Percentiles rank a stretch among this genome's conserved stretches.
These are phyloP conservation scores for Aureoboletus auriporus DNA, from an alignment of 768 basidiomycete genomes.

Conservation along the genomic window DNA sequence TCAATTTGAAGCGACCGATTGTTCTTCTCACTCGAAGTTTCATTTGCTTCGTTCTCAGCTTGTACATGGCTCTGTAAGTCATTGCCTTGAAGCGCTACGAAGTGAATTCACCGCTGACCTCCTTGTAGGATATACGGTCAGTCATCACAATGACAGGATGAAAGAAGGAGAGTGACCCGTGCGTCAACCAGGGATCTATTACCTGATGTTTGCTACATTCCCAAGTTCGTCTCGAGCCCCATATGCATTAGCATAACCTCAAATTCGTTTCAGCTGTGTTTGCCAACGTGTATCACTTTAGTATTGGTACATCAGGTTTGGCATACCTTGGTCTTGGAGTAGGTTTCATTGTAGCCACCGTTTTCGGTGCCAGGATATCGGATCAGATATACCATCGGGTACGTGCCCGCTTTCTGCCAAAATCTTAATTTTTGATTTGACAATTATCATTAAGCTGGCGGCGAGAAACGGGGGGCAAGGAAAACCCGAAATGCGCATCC, in stretches of 20 bases:
- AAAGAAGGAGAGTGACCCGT: conserved; percentile 2
- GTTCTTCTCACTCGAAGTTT: conserved; percentile 57
- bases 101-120: neutral
- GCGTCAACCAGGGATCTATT: conserved; percentile 48
- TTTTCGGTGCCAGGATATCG: conserved; percentile 47
- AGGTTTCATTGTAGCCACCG: conserved; percentile 47
- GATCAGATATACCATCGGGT: conserved; percentile 46
- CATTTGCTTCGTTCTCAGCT: conserved; percentile 66
- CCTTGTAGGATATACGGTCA: conserved; percentile 51
- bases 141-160: conserved; percentile 14
- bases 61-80: conserved; percentile 72
- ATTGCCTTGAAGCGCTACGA: neutral
- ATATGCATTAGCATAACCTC: neutral
- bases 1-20: conserved; percentile 58
- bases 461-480: conserved; percentile 57
- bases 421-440: neutral
- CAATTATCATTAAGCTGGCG: conserved; percentile 35
- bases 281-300: conserved; percentile 46
- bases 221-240: conserved; percentile 34
- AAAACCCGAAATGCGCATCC: conserved; percentile 73
- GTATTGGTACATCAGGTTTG: conserved; percentile 49
- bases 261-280: conserved; percentile 36
- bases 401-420: conserved; percentile 7
- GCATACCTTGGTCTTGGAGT: conserved; percentile 51
- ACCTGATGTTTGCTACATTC: conserved; percentile 70